These are phyloP conservation scores for Petasospora fabianii DNA, from an alignment of 1,139 yeast genomes.

Conservation along the genomic window DNA sequence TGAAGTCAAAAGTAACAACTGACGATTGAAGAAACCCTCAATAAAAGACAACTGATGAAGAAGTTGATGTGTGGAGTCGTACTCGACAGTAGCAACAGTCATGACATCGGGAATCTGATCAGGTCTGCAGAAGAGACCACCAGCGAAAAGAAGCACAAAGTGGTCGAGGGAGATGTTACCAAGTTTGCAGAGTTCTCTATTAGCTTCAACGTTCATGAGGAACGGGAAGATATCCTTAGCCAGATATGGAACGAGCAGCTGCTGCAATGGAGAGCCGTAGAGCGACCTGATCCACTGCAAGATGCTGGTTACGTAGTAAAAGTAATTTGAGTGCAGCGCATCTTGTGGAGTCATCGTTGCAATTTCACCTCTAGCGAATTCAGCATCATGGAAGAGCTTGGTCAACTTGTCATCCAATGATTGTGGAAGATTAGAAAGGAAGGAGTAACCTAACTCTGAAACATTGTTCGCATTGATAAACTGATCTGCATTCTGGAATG, in stretches of 20 bases:
- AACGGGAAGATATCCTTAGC: constrained; percentile 62
- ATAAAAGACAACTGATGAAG: constrained; percentile 65
- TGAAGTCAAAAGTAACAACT: constrained; percentile 52
- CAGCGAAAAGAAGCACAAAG: constrained; percentile 51
- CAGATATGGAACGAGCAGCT: constrained; percentile 38
- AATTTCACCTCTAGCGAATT: constrained; percentile 39
- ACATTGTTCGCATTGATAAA: constrained; percentile 40
- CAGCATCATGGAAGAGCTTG: constrained; percentile 41
- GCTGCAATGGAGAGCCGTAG: constrained; percentile 27
- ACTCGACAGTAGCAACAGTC: constrained; percentile 44
- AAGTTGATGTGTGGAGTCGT: constrained; percentile 63
- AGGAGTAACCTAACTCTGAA: constrained; percentile 34
- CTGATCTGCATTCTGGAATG: constrained; percentile 40
- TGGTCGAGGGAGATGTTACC: constrained; percentile 58
- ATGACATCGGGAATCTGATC: constrained; percentile 45
- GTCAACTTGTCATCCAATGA: constrained; percentile 31
- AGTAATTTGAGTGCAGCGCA: constrained; percentile 34
- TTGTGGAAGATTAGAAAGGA: constrained; percentile 21
- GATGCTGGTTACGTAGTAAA: constrained; percentile 34
- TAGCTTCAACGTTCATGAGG: constrained; percentile 56
- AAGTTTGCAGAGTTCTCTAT: constrained; percentile 81
- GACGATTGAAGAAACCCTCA: constrained; percentile 72
- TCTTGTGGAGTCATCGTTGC: constrained; percentile 31
- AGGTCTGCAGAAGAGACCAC: constrained; percentile 49
- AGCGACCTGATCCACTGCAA: constrained; percentile 26